Evolutionary conservation across 192 early-diverging fungal species (phyloP), one percentile per base, ranked within the genome.

Genomic region (Chytriomyces sp.): DNA sequence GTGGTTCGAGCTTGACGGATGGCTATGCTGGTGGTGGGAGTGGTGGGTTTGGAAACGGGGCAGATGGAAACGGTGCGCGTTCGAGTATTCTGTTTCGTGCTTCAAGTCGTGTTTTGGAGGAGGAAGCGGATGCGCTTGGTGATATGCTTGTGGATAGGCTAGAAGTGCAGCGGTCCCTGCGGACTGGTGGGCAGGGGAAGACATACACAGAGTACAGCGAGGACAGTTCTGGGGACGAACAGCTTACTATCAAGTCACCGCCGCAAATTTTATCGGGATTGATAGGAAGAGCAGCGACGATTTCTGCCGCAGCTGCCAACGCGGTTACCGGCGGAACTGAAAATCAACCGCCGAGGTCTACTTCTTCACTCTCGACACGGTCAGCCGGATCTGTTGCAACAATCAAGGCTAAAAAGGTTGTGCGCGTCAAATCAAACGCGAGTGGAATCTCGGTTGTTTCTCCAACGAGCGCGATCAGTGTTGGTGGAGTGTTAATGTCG

Each of bases 351-450:
- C 73, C 73, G 18, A 8, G 73, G 35, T 66, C 63, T 10, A 62
- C 73, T 8, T 75, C 73, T 23, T 75, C 73, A 24, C 53, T 75
- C 23, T 75, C 73, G 11, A 66, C 73, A 5, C 57, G 73, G 3
- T 73, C 71, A 2, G 26, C 68, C 8, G 47, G 50, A 18, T 63
- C 60, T 23, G 53, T 73, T 18, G 13, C 62, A 7, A 48, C 48
- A 18, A 62, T 73, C 3, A 74, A 43, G 18, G 61, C 53, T 10
- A 75, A 75, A 43, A 75, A 66, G 44, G 73, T 75, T 8, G 63
- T 75, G 13, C 61, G 73, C 5, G 73, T 75, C 16, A 75, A 75
- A 47, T 75, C 73, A n/a, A 64, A 75, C 53, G 73, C 73, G 23
- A 65, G 62, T 35, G 16, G 18, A n/a, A 75, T 75, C 53, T 57